A percentile compares a stretch with the other conserved stretches of the same genome.
These are phyloP conservation scores for Adansonia gregorii DNA, from an alignment of 441 rosid genomes.

Conservation along the genomic window DNA sequence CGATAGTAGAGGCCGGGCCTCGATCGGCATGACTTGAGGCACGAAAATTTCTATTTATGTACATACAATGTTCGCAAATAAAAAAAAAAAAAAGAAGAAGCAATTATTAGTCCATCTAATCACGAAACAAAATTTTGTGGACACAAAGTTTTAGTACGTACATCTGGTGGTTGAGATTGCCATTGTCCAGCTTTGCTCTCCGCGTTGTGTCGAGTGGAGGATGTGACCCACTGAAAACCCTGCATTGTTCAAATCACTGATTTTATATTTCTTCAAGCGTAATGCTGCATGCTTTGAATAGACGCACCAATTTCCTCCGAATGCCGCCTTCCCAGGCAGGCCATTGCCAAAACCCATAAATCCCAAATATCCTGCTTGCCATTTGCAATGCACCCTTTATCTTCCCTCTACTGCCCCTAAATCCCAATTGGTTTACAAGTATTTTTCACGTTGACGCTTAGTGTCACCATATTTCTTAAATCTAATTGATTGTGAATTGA, in stretches of 20 bases:
- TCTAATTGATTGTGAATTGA: not conserved
- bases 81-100: not conserved
- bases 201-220: slow-evolving; percentile 30
- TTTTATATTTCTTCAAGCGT: not conserved
- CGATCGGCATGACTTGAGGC: not conserved
- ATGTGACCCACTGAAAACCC: slow-evolving; percentile 20
- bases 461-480: not conserved
- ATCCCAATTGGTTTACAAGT: not conserved
- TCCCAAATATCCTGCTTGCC: not conserved
- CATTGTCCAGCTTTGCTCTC: slow-evolving; percentile 17
- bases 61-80: not conserved
- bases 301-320: slow-evolving; percentile 26
- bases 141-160: slow-evolving; percentile 17
- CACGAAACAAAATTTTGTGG: slow-evolving; percentile 22
- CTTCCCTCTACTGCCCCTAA: not conserved
- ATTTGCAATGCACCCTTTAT: slow-evolving; percentile 7
- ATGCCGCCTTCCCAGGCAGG: slow-evolving; percentile 24
- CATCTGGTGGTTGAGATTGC: slow-evolving; percentile 28
- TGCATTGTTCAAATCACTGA: slow-evolving; percentile 26
- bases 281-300: slow-evolving; percentile 35
- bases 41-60: not conserved
- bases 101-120: slow-evolving; percentile 16
- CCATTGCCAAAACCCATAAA: not conserved
- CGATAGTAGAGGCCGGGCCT: not conserved
- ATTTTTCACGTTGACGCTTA: not conserved